phyloP scores from a whole-genome alignment of 164 flowering plant genomes.

The Cinnamomum micranthum region DNA sequence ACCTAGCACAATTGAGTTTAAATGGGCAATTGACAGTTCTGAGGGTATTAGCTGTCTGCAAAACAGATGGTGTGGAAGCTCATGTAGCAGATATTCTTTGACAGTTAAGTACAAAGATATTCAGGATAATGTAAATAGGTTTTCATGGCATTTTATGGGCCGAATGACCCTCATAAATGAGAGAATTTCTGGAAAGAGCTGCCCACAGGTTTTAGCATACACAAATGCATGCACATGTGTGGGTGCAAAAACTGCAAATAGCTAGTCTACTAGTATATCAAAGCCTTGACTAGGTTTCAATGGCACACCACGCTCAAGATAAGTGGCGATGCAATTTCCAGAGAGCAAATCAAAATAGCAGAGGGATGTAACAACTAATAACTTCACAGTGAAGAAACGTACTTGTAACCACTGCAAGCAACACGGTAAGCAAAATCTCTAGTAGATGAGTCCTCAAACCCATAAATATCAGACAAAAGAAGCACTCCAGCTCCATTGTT shows the following conservation, averaged over 20 bases:
- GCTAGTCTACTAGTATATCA: not conserved
- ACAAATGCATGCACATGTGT: not conserved
- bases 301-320: not conserved
- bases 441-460: slow-evolving; percentile 74
- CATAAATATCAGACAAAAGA: slow-evolving; percentile 74
- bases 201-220: no score
- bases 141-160: no score
- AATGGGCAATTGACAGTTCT: no score
- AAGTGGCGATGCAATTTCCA: not conserved
- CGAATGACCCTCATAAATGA: no score
- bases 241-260: not conserved
- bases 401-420: slow-evolving; percentile 97
- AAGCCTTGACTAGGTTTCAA: not conserved
- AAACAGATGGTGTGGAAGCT: no score
- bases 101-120: no score
- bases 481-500: slow-evolving; percentile 75
- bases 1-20: no score
- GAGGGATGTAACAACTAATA: not conserved
- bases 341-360: not conserved
- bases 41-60: no score
- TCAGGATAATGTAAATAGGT: no score
- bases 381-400: slow-evolving; percentile 21
- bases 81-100: no score
- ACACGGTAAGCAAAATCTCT: slow-evolving; percentile 88
- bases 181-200: no score